phyloP scores from a whole-genome alignment of 2,329 filamentous ascomycete genomes.

The Neospermospora avenae region DNA sequence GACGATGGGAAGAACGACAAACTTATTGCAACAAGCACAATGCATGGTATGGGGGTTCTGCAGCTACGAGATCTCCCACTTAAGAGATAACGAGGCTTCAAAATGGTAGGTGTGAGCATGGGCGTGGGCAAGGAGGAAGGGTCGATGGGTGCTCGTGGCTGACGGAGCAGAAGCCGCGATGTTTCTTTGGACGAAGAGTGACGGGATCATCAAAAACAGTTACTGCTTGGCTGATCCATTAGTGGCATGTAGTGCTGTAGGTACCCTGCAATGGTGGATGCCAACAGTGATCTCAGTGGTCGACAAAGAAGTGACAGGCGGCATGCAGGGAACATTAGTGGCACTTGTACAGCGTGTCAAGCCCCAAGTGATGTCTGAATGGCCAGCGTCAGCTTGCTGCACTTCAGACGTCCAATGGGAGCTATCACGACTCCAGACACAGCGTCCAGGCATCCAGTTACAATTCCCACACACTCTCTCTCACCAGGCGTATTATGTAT shows the following conservation, averaged over 20 bases:
- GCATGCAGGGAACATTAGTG: neutral
- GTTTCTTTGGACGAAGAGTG: too few relatives aligned
- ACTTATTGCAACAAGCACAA: conserved; percentile 26
- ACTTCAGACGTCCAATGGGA: neutral
- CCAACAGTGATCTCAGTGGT: neutral
- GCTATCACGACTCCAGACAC: conserved; percentile 7
- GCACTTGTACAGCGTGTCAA: conserved; percentile 1
- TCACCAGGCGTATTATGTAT: conserved; percentile 12
- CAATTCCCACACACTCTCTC: conserved; percentile 4
- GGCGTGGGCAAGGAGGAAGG: neutral
- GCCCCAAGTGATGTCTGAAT: neutral
- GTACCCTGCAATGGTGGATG: neutral
- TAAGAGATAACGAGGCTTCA: conserved; percentile 4
- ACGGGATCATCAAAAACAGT: too few relatives aligned
- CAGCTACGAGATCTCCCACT: conserved; percentile 16
- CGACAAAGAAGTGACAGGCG: neutral
- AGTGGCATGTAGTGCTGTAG: neutral
- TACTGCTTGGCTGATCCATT: neutral
- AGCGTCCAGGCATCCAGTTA: conserved; percentile 6
- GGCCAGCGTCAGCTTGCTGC: neutral
- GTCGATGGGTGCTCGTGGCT: neutral
- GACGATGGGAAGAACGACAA: conserved; percentile 23
- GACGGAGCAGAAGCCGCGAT: neutral
- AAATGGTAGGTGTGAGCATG: neutral
- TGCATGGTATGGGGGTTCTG: conserved; percentile 24